Evolutionary conservation across 306 rosid species (phyloP).

Genomic region (Prunus dulcis): DNA sequence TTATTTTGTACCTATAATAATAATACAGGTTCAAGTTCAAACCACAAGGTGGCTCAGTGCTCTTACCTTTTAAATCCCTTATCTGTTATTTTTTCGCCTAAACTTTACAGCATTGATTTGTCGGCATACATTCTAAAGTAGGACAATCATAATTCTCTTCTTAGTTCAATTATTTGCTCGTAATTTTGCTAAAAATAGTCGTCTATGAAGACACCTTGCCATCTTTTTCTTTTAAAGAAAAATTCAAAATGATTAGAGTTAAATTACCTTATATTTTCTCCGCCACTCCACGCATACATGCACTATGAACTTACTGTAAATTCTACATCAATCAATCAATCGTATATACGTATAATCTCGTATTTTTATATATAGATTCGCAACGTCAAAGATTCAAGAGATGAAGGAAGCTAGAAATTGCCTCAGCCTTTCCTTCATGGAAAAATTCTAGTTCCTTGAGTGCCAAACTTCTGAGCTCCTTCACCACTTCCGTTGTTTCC

Average conservation of each 20-base stretch:
- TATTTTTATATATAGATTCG: background rate
- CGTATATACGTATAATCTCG: background rate
- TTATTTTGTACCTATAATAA: background rate
- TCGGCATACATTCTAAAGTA: background rate
- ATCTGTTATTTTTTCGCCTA: background rate
- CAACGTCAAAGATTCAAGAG: background rate
- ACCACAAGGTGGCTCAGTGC: background rate
- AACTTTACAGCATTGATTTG: background rate
- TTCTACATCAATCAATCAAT: background rate
- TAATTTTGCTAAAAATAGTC: background rate
- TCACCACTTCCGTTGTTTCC: slow-evolving; percentile 17
- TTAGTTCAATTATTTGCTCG: background rate
- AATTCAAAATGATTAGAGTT: background rate
- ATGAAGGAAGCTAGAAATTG: slow-evolving; percentile 40
- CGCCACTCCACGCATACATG: background rate
- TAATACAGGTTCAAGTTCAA: no score
- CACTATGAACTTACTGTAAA: background rate
- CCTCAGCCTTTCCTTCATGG: slow-evolving; percentile 21
- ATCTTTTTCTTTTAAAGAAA: background rate
- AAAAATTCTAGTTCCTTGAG: slow-evolving; percentile 39
- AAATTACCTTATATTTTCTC: background rate
- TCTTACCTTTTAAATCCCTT: background rate
- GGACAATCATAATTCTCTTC: background rate
- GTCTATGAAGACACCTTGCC: background rate
- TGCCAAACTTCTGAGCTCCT: slow-evolving; percentile 37